Evolutionary conservation across 2,329 filamentous ascomycete genomes (phyloP), one percentile per base, ranked within the genome.

Genomic region (Hypoxylon sp.): DNA sequence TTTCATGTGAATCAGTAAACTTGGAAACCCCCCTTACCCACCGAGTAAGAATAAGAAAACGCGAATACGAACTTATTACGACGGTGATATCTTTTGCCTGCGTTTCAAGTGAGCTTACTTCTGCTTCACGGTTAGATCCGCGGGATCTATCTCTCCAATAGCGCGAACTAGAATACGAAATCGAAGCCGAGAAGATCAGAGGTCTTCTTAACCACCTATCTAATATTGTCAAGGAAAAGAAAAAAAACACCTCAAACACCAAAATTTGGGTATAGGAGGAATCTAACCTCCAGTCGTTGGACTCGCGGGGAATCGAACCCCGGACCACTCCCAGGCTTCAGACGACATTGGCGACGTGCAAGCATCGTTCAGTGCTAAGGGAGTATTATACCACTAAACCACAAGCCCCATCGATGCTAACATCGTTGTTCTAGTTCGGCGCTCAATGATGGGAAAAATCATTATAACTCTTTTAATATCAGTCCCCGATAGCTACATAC

Each of bases 261-360:
- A 54, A 60, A 60, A 49, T 47, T 37, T n/a, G 52, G 51, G 55
- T 53, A 62, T 26, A 56, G 51, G 37, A 63, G 60, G 60, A 57
- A 57, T 60, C 29, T 48, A 63, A 63, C 60, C 62, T 64, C 50
- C 35, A 4, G 37, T 23, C 20, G 38, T 24, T 78, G 76, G 77
- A 78, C 75, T 75, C 72, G 75, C 75, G 72, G 76, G 75, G 76
- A 78, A 78, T 78, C 75, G 75, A 78, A 77, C 75, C 75, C 74
- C 72, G 73, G 75, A 77, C 76, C 76, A 73, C 76, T 60, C 60
- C 51, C 60, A 62, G 27, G n/a, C 17, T 29, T 46, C n/a, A n/a
- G 37, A 46, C 4, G 31, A 15, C 13, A 15, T 2, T 35, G n/a
- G n/a, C 4, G 15, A 35, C 17, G n/a, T 17, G 11, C 33, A 17